Base-by-base conservation (phyloP, 2,329 filamentous ascomycete genomes). In the Aurifilum marmelostoma region DNA sequence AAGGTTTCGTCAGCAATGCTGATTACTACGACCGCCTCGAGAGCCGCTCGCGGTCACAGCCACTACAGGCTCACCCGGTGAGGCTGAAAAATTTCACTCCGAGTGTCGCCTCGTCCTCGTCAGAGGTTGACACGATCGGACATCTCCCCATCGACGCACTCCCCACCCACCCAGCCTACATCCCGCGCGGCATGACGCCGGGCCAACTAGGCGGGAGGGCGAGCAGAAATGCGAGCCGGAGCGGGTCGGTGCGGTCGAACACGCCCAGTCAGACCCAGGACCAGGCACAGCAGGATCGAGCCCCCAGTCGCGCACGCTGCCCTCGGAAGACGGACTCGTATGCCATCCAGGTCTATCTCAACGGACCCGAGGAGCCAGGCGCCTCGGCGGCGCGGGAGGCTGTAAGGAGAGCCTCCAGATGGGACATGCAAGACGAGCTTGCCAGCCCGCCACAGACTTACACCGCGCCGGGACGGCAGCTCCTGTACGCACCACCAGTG, bases 131-230 rank as follows among this genome's bases (percentile, higher is more conserved):
- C 54, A 63, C 59, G 3, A 34, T 32, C 52, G 47, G 47, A 14
- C 50, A 43, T 37, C 29, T 65, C 16, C 62, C 62, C 47, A 29
- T 24, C 18, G 78, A 72, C 59, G 78, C 79, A 0, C 76, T 86
- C 56, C 84, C 84, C 0, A 77, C 83, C 0, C 85, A 87, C 69
- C 82, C 80, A 0, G 84, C 84, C 0, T 87, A 86, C 63, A 79
- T 84, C 27, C 81, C 82, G 0, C 77, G 76, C 5, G 54, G 63
- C n/a, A 43, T 47, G 27, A 58, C 32, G 16, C 64, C 41, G 1
- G 68, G 61, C 14, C 41, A 50, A 37, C 71, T 77, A 56, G 66
- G 74, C 16, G 72, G 72, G 67, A 14, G 67, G 73, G 52, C 71
- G 47, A 61, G 70, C 67, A 54, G 69, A 65, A 61, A 50, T 54